These are phyloP conservation scores for Neospermospora avenae DNA, from an alignment of 2,329 filamentous ascomycete species.

Conservation along the genomic window DNA sequence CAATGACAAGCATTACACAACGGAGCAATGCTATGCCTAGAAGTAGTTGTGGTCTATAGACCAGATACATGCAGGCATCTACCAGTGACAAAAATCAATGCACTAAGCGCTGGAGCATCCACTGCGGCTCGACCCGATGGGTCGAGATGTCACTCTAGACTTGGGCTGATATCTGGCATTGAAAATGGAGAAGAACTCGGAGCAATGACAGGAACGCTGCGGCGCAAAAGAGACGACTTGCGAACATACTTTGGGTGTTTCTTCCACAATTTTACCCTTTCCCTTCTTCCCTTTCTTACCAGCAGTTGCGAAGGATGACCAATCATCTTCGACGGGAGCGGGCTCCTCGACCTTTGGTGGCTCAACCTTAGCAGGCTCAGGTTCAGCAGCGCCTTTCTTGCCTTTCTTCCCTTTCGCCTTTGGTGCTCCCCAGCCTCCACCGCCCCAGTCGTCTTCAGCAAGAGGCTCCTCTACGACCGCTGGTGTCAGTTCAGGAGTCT, in stretches of 20 bases:
- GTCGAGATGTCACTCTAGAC: slow-evolving; percentile 28
- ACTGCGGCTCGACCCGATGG: slow-evolving; percentile 42
- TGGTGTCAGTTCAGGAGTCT: slow-evolving; percentile 27
- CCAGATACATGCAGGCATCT: background rate
- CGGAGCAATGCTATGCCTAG: no score
- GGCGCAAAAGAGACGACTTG: background rate
- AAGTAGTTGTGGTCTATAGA: no score
- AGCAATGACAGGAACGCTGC: background rate
- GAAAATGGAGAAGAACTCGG: background rate
- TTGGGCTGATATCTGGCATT: background rate
- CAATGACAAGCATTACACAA: no score
- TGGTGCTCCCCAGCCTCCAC: slow-evolving; percentile 43
- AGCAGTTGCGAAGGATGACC: slow-evolving; percentile 31
- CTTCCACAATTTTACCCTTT: slow-evolving; percentile 29
- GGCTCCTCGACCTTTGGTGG: slow-evolving; percentile 29
- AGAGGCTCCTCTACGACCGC: slow-evolving; percentile 29
- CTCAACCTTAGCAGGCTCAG: slow-evolving; percentile 31
- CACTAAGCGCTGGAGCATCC: slow-evolving; percentile 28
- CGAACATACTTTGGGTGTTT: slow-evolving; percentile 28
- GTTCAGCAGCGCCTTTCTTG: slow-evolving; percentile 29
- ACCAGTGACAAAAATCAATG: slow-evolving; percentile 6
- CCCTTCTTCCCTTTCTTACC: slow-evolving; percentile 45
- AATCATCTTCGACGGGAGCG: slow-evolving; percentile 24
- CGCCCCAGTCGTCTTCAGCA: slow-evolving; percentile 48
- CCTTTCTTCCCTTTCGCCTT: slow-evolving; percentile 49